These are phyloP conservation scores for Volvox africanus DNA, from an alignment of 139 green algal genomes.

Conservation along the genomic window DNA sequence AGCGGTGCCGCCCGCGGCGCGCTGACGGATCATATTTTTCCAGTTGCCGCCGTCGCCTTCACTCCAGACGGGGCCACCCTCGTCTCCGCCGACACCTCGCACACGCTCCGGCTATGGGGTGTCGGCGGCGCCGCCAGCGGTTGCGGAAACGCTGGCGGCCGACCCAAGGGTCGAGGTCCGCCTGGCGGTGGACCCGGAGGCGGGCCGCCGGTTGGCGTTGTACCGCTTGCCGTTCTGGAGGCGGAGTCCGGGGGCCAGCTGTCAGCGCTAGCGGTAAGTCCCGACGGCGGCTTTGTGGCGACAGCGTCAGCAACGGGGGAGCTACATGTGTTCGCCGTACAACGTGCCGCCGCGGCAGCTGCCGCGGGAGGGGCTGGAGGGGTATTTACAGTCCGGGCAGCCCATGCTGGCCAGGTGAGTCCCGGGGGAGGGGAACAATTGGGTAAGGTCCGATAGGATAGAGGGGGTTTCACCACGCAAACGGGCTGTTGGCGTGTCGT, in stretches of 20 bases:
- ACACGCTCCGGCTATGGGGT: conserved; percentile 27
- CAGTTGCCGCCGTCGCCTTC: conserved; percentile 31
- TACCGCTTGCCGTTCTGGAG: conserved; percentile 21
- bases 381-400: conserved; percentile 24
- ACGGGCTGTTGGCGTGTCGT: too few relatives aligned
- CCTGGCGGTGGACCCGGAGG: not conserved
- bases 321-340: conserved; percentile 36
- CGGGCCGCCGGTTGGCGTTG: not conserved
- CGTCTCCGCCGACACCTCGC: conserved; percentile 29
- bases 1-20: conserved; percentile 20
- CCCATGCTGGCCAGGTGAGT: conserved; percentile 32
- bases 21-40: conserved; percentile 48
- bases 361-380: not conserved
- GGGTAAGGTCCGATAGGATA: not conserved
- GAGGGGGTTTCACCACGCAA: too few relatives aligned
- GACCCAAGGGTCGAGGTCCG: conserved; percentile 24
- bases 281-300: conserved; percentile 24
- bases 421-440: not conserved
- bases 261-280: conserved; percentile 28
- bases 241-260: conserved; percentile 1
- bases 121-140: not conserved
- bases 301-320: conserved; percentile 24
- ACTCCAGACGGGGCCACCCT: conserved; percentile 2
- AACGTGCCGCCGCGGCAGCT: too few relatives aligned
- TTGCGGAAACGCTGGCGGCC: not conserved